A percentile compares a stretch with the other conserved stretches of the same genome.
These are phyloP conservation scores for Clitopilus passeckerianus DNA, from an alignment of 768 basidiomycete genomes.

Conservation along the genomic window DNA sequence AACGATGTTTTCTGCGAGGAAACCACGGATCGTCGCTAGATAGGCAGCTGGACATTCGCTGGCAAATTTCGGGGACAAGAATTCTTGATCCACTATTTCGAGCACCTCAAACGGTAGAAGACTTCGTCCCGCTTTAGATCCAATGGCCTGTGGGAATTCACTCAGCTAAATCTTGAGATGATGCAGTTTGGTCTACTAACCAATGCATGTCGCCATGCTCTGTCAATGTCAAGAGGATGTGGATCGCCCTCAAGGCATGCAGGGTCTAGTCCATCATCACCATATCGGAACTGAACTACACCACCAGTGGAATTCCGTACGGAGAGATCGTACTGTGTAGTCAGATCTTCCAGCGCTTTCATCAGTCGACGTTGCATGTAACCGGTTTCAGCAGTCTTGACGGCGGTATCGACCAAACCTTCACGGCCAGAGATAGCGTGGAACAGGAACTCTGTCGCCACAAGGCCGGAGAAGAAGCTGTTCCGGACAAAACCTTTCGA, in stretches of 20 bases:
- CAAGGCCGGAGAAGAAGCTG: conserved; percentile 90
- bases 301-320: conserved; percentile 94
- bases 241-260: conserved; percentile 95
- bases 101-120: conserved; percentile 86
- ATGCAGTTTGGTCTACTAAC: conserved; percentile 31
- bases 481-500: conserved; percentile 98
- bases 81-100: conserved; percentile 61
- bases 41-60: conserved; percentile 71
- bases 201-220: conserved; percentile 83
- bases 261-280: conserved; percentile 96
- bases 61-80: conserved; percentile 52
- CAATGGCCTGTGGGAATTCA: conserved; percentile 55
- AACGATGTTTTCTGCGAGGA: conserved; percentile 65
- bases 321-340: conserved; percentile 92
- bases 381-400: conserved; percentile 99
- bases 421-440: conserved; percentile 99
- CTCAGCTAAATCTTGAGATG: neutral
- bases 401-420: conserved; percentile 97
- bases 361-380: conserved; percentile 99
- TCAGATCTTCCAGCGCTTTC: conserved; percentile 98
- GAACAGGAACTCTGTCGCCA: conserved; percentile 95
- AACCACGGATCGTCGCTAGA: conserved; percentile 61
- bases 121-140: conserved; percentile 50
- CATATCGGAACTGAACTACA: conserved; percentile 95
- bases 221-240: conserved; percentile 84